Evolutionary conservation across 768 basidiomycete genomes (phyloP).

Genomic region (Phaffia australis): DNA sequence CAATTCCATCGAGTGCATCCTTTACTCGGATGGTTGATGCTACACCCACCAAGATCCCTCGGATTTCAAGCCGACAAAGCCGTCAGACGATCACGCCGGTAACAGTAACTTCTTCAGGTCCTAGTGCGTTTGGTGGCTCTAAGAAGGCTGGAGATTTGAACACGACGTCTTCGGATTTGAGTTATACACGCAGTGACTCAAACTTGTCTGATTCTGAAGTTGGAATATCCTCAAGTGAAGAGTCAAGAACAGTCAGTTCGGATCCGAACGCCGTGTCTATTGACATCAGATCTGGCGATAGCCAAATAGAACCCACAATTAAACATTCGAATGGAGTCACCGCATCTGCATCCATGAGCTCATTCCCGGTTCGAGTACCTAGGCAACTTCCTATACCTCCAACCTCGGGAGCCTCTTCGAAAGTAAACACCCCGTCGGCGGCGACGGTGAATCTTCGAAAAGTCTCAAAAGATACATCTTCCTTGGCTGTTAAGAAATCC

Average conservation of each 20-base stretch:
- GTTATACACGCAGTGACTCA: conserved; percentile 8
- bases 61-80: conserved; percentile 32
- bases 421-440: conserved; percentile 31
- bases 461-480: neutral
- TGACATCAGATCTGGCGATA: neutral
- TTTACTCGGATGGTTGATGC: conserved; percentile 28
- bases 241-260: neutral
- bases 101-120: conserved; percentile 27
- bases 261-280: neutral
- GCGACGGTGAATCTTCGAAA: conserved; percentile 29
- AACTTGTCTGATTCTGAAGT: conserved; percentile 22
- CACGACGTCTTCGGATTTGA: conserved; percentile 24
- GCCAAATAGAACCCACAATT: conserved; percentile 7
- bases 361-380: conserved; percentile 15
- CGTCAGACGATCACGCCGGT: conserved; percentile 21
- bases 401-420: conserved; percentile 24
- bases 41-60: conserved; percentile 39
- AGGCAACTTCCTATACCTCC: conserved; percentile 28
- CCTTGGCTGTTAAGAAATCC: neutral
- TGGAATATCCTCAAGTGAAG: conserved; percentile 5
- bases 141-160: conserved; percentile 31
- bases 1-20: conserved; percentile 24
- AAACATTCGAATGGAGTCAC: conserved; percentile 9
- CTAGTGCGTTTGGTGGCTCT: conserved; percentile 12
- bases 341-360: conserved; percentile 17